Percentiles rank a stretch among this genome's conserved stretches.
These are phyloP conservation scores for Alternaria novae-zelandiae DNA, from an alignment of 2,329 filamentous ascomycete genomes.

Conservation along the genomic window DNA sequence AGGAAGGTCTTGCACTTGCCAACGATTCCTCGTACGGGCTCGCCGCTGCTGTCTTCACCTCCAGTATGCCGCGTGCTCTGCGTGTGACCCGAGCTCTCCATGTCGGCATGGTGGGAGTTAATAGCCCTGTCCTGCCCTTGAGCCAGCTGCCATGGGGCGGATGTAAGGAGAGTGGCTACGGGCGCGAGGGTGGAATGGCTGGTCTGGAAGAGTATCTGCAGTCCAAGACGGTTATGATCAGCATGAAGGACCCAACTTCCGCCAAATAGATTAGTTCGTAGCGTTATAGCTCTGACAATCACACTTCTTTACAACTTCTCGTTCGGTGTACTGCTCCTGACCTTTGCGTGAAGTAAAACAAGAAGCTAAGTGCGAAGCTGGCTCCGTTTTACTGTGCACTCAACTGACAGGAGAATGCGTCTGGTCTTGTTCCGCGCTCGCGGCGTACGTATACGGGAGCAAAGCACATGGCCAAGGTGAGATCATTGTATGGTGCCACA, in stretches of 20 bases:
- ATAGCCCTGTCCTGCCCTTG: neutral
- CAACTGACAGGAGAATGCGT: neutral
- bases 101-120: constrained; percentile 27
- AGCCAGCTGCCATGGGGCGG: constrained; percentile 2
- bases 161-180: constrained; percentile 1
- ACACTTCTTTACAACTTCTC: neutral
- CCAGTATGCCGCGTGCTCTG: constrained; percentile 18
- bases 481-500: neutral
- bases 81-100: constrained; percentile 25
- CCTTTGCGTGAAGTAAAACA: neutral
- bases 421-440: neutral
- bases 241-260: neutral
- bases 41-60: constrained; percentile 16
- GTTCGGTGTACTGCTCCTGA: neutral
- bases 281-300: neutral
- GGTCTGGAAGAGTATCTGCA: constrained; percentile 1
- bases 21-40: constrained; percentile 43
- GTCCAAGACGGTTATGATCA: constrained; percentile 1
- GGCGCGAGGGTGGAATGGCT: neutral
- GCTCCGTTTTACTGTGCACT: neutral
- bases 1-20: constrained; percentile 40
- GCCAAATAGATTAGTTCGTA: neutral
- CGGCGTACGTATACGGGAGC: neutral
- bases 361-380: neutral
- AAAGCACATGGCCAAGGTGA: neutral